Evolutionary conservation across 2,329 filamentous ascomycete species (phyloP).

Genomic region (Cadophora gregata): DNA sequence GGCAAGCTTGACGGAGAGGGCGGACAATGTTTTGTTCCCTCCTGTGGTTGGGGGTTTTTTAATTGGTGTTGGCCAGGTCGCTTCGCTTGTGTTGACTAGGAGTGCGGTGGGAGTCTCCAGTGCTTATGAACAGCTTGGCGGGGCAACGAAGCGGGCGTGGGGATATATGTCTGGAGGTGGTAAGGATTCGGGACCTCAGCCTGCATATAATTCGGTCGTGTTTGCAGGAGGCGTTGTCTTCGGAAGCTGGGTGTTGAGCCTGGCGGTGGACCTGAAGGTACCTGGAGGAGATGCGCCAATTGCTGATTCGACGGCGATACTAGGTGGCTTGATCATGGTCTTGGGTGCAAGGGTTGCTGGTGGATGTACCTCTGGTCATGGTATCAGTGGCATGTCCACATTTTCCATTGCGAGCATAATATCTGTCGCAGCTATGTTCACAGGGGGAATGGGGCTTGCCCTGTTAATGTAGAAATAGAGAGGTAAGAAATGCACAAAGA

Average conservation of each 20-base stretch:
- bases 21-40: slow-evolving; percentile 2
- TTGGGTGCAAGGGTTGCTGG: slow-evolving; percentile 65
- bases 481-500: not conserved
- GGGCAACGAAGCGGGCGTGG: slow-evolving; percentile 50
- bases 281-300: slow-evolving; percentile 39
- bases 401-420: slow-evolving; percentile 65
- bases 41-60: slow-evolving; percentile 57
- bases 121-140: slow-evolving; percentile 53
- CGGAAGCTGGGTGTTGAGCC: slow-evolving; percentile 50
- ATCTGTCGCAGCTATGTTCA: slow-evolving; percentile 63
- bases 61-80: slow-evolving; percentile 62
- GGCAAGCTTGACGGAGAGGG: not conserved
- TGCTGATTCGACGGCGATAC: slow-evolving; percentile 48
- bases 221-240: slow-evolving; percentile 24
- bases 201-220: slow-evolving; percentile 2
- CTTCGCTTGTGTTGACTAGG: slow-evolving; percentile 58
- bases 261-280: slow-evolving; percentile 30
- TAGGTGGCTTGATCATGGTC: slow-evolving; percentile 62
- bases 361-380: slow-evolving; percentile 71
- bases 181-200: slow-evolving; percentile 40
- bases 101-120: slow-evolving; percentile 65
- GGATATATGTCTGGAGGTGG: slow-evolving; percentile 55
- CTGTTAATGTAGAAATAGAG: not conserved
- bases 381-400: slow-evolving; percentile 67
- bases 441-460: slow-evolving; percentile 49